These are phyloP conservation scores for Argentina anserina DNA, from an alignment of 306 rosid genomes.

Conservation along the genomic window DNA sequence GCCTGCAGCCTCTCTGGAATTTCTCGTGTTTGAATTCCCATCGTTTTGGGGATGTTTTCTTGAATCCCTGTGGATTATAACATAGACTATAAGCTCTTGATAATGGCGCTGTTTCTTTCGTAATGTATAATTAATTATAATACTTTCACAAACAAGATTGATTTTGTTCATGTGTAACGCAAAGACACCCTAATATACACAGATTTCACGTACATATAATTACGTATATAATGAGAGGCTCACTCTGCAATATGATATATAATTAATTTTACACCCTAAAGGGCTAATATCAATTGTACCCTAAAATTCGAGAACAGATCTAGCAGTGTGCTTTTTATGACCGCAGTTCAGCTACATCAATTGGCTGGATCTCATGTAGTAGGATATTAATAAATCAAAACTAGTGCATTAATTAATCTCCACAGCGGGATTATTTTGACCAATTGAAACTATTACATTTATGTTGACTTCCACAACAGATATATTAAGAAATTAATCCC, in stretches of 20 bases:
- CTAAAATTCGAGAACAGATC: neutral
- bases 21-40: constrained; percentile 94
- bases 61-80: constrained; percentile 55
- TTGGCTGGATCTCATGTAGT: neutral
- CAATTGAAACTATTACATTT: neutral
- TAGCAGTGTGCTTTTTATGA: neutral
- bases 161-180: too few relatives aligned
- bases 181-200: too few relatives aligned
- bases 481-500: neutral
- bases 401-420: neutral
- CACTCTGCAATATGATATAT: too few relatives aligned
- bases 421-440: constrained; percentile 20
- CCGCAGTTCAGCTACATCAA: neutral
- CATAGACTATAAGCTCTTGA: too few relatives aligned
- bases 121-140: too few relatives aligned
- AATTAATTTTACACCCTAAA: too few relatives aligned
- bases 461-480: constrained; percentile 9
- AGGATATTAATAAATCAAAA: neutral
- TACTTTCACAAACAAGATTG: too few relatives aligned
- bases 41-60: constrained; percentile 64
- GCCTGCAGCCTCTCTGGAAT: constrained; percentile 57
- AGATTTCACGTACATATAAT: too few relatives aligned
- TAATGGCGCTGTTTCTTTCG: too few relatives aligned
- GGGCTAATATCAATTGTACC: too few relatives aligned
- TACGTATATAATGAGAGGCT: too few relatives aligned